phyloP scores from a whole-genome alignment of 257 asterid genomes.

The Nemophila menziesii region DNA sequence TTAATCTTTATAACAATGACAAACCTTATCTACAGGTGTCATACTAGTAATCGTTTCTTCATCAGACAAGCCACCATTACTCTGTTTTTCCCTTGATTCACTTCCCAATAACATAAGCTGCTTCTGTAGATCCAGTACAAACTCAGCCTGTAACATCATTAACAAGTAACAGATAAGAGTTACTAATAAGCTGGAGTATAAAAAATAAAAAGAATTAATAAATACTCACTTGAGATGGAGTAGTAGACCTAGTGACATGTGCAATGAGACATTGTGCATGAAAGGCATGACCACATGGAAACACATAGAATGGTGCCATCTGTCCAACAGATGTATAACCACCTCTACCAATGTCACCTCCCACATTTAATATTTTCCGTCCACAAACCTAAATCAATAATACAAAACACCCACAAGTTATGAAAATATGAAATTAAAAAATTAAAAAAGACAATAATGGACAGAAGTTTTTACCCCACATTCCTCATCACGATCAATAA shows the following conservation, averaged over 20 bases:
- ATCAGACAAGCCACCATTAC: slow-evolving; percentile 60
- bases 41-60: slow-evolving; percentile 58
- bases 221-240: slow-evolving; percentile 68
- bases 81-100: slow-evolving; percentile 55
- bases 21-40: slow-evolving; percentile 70
- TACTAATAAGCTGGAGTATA: neutral
- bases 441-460: neutral
- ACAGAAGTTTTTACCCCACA: slow-evolving; percentile 75
- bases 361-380: slow-evolving; percentile 61
- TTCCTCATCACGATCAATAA: slow-evolving; percentile 76
- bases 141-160: slow-evolving; percentile 61
- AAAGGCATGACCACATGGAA: slow-evolving; percentile 96
- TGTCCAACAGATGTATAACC: slow-evolving; percentile 69
- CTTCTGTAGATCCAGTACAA: slow-evolving; percentile 86
- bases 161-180: neutral
- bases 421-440: slow-evolving; percentile 7
- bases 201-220: slow-evolving; percentile 1
- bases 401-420: slow-evolving; percentile 11
- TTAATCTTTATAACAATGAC: slow-evolving; percentile 1
- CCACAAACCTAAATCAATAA: slow-evolving; percentile 74
- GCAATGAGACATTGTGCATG: slow-evolving; percentile 89
- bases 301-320: slow-evolving; percentile 93
- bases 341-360: slow-evolving; percentile 52
- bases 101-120: slow-evolving; percentile 69
- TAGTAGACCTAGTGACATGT: slow-evolving; percentile 80